These are phyloP conservation scores for Ramaria rubella DNA, from an alignment of 768 basidiomycete genomes.

Conservation along the genomic window DNA sequence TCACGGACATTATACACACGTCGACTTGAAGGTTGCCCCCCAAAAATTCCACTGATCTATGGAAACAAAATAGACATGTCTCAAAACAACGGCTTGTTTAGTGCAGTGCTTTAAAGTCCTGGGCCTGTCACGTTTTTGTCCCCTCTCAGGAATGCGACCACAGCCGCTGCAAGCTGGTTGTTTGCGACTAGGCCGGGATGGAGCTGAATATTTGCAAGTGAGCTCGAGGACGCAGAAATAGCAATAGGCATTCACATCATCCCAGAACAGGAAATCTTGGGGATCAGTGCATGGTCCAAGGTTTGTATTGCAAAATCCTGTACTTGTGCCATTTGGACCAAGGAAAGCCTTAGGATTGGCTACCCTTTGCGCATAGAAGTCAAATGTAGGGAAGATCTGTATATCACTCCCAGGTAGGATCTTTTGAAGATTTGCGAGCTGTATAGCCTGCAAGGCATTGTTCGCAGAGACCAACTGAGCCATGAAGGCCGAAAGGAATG, in stretches of 20 bases:
- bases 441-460: neutral
- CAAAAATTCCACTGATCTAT: too few species aligned
- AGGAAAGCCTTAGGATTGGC: neutral
- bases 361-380: neutral
- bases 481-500: neutral
- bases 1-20: too few species aligned
- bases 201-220: neutral
- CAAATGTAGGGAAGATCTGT: neutral
- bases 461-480: neutral
- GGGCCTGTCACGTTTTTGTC: neutral
- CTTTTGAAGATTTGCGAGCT: neutral
- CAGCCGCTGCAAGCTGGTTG: neutral
- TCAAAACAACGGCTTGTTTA: too few species aligned
- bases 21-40: too few species aligned
- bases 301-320: neutral
- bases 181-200: neutral
- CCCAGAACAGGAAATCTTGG: neutral
- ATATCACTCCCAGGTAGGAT: neutral
- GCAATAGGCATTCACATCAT: neutral
- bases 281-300: neutral
- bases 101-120: neutral
- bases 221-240: neutral
- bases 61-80: too few species aligned
- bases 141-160: neutral
- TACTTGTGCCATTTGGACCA: neutral